Evolutionary conservation across 1,284 basidiomycete genomes (phyloP).

Genomic region (Leccinum griseonigrum): DNA sequence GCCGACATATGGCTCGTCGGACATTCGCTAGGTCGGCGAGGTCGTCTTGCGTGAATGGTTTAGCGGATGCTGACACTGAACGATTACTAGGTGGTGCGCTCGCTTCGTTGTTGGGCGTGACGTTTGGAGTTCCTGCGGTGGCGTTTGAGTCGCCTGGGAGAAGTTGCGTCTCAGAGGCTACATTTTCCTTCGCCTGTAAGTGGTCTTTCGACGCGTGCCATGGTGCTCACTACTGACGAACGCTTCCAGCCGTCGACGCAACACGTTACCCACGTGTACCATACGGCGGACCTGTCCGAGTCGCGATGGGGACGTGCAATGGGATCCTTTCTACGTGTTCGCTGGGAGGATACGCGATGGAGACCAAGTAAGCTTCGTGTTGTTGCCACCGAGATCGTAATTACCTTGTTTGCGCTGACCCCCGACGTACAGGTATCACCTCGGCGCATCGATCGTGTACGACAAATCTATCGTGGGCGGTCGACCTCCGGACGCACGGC

Average conservation of each 20-base stretch:
- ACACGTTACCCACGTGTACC: constrained; percentile 81
- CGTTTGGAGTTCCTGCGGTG: constrained; percentile 91
- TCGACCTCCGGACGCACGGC: constrained; percentile 79
- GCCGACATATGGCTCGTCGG: constrained; percentile 93
- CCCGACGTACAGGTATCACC: constrained; percentile 70
- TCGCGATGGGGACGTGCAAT: constrained; percentile 78
- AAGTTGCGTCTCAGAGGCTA: constrained; percentile 79
- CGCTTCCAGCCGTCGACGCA: constrained; percentile 59
- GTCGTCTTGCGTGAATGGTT: background rate
- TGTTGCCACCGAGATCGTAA: background rate
- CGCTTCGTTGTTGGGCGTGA: constrained; percentile 82
- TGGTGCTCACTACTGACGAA: constrained; percentile 6
- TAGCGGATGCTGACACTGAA: constrained; percentile 1
- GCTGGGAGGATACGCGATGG: constrained; percentile 76
- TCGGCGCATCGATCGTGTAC: constrained; percentile 83
- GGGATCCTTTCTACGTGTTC: constrained; percentile 73
- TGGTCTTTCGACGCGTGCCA: background rate
- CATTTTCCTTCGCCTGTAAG: constrained; percentile 84
- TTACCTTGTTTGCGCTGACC: background rate
- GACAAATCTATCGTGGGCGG: constrained; percentile 87
- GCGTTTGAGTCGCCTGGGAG: constrained; percentile 91
- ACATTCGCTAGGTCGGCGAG: constrained; percentile 57
- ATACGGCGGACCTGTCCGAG: constrained; percentile 72
- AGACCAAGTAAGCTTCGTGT: constrained; percentile 50
- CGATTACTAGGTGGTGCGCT: constrained; percentile 67